phyloP scores from a whole-genome alignment of 495 filamentous ascomycete species.

The Aspergillus sparsus region DNA sequence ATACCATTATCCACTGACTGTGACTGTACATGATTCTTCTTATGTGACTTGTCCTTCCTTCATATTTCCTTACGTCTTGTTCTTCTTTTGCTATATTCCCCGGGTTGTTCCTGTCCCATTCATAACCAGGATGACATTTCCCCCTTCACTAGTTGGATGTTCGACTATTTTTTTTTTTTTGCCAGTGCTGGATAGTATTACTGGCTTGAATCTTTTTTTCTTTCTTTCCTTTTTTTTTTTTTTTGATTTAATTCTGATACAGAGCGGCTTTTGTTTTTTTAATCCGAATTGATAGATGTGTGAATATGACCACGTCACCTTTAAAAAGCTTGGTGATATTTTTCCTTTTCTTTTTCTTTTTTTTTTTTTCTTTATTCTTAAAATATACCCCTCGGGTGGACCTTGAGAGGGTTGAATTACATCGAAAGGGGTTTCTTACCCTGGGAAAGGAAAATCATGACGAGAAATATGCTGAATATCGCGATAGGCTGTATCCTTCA shows the following conservation, averaged over 20 bases:
- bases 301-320: slow-evolving; percentile 6
- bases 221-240: neutral
- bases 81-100: slow-evolving; percentile 19
- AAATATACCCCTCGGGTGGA: too few relatives aligned
- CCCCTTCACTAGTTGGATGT: slow-evolving; percentile 1
- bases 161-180: neutral
- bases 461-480: neutral
- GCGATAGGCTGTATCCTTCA: slow-evolving; percentile 2
- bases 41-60: slow-evolving; percentile 21
- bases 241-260: neutral
- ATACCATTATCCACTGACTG: slow-evolving; percentile 22
- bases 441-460: neutral
- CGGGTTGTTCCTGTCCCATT: slow-evolving; percentile 16
- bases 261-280: neutral
- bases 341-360: neutral
- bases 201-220: neutral
- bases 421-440: neutral
- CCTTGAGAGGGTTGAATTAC: neutral
- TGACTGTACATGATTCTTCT: slow-evolving; percentile 29
- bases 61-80: slow-evolving; percentile 18
- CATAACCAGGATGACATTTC: slow-evolving; percentile 9
- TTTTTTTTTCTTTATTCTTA: neutral
- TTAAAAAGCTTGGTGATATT: neutral
- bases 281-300: slow-evolving; percentile 14
- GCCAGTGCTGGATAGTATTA: too few relatives aligned